Evolutionary conservation across 352 stramenopile species (phyloP).

Genomic region (Elongisporangium anandrum): DNA sequence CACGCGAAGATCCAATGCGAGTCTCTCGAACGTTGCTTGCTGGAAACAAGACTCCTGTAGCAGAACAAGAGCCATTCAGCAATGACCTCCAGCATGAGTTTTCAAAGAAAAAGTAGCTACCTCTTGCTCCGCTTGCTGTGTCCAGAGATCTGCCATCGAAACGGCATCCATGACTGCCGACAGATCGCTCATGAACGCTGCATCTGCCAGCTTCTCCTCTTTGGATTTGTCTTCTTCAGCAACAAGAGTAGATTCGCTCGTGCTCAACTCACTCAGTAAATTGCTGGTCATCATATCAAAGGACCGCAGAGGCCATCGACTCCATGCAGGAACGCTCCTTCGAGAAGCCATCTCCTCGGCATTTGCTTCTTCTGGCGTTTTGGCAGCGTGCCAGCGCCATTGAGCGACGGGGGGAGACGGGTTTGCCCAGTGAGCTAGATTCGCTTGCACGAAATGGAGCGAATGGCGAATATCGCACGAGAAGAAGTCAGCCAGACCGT

Average conservation of each 20-base stretch:
- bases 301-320: slow-evolving; percentile 26
- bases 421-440: slow-evolving; percentile 37
- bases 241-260: slow-evolving; percentile 6
- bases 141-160: slow-evolving; percentile 42
- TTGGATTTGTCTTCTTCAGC: slow-evolving; percentile 29
- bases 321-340: slow-evolving; percentile 43
- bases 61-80: not conserved
- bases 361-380: slow-evolving; percentile 2
- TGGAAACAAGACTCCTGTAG: slow-evolving; percentile 18
- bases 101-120: not conserved
- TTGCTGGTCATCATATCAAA: slow-evolving; percentile 68
- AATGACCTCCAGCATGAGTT: not conserved
- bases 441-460: slow-evolving; percentile 65
- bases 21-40: slow-evolving; percentile 9
- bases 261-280: slow-evolving; percentile 35
- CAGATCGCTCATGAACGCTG: slow-evolving; percentile 35
- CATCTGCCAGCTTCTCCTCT: slow-evolving; percentile 32
- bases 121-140: slow-evolving; percentile 3
- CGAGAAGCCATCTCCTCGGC: not conserved
- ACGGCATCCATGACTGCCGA: slow-evolving; percentile 42
- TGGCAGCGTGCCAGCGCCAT: slow-evolving; percentile 21
- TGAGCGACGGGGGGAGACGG: slow-evolving; percentile 18
- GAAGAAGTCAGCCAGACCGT: slow-evolving; percentile 49
- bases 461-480: slow-evolving; percentile 62
- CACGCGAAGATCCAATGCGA: slow-evolving; percentile 8